Evolutionary conservation across 1,139 yeast species (phyloP).

Genomic region (Zygoascus sp.): DNA sequence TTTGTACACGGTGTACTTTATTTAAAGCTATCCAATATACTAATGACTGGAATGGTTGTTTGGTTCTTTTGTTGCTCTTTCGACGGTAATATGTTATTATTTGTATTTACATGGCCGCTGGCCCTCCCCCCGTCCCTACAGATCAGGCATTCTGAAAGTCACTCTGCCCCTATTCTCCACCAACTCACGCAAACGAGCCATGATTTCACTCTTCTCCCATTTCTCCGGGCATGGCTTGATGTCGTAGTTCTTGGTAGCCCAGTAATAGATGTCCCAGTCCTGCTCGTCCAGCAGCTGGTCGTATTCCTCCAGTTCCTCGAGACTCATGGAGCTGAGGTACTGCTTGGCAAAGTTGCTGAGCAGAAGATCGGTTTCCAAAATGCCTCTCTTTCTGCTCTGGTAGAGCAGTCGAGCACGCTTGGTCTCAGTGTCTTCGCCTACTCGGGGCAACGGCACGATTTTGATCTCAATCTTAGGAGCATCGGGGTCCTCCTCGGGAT

Average conservation of each 20-base stretch:
- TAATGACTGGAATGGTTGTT: no score
- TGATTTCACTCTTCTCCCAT: slow-evolving; percentile 67
- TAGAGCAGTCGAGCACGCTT: slow-evolving; percentile 84
- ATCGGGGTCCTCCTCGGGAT: slow-evolving; percentile 3
- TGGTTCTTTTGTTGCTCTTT: no score
- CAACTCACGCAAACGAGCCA: slow-evolving; percentile 63
- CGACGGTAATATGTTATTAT: no score
- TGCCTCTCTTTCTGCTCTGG: slow-evolving; percentile 94
- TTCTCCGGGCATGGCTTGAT: slow-evolving; percentile 81
- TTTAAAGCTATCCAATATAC: not conserved
- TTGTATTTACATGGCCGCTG: slow-evolving; percentile 1
- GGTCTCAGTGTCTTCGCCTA: slow-evolving; percentile 66
- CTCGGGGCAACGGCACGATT: slow-evolving; percentile 71
- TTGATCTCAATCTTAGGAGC: slow-evolving; percentile 31
- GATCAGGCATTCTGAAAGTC: slow-evolving; percentile 80
- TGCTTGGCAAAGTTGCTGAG: slow-evolving; percentile 81
- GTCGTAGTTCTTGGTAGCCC: slow-evolving; percentile 85
- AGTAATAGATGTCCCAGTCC: slow-evolving; percentile 97
- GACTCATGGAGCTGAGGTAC: slow-evolving; percentile 55
- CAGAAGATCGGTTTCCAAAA: slow-evolving; percentile 83
- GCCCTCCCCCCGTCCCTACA: slow-evolving; percentile 27
- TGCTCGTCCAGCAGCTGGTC: slow-evolving; percentile 83
- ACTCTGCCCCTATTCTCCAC: slow-evolving; percentile 69
- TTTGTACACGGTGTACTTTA: not conserved
- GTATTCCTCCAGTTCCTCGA: slow-evolving; percentile 75